Evolutionary conservation across 192 early-diverging fungal genomes (phyloP).

Genomic region (Gryganskiella cystojenkinii): DNA sequence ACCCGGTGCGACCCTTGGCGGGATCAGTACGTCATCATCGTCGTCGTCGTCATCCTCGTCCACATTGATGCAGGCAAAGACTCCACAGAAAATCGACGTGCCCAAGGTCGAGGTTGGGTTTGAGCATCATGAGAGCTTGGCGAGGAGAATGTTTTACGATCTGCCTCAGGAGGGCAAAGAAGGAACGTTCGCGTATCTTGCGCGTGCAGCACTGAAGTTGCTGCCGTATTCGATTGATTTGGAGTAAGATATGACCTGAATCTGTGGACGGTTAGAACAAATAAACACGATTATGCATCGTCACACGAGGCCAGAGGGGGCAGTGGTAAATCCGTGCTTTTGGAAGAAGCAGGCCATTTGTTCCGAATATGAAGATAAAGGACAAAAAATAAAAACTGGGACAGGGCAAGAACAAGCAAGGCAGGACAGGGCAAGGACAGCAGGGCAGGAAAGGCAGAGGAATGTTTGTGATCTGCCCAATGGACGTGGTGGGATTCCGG

Average conservation of each 20-base stretch:
- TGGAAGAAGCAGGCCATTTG: no score
- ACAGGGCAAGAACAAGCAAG: no score
- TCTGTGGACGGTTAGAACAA: no score
- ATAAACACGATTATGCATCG: no score
- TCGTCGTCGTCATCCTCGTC: not conserved
- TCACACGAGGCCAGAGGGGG: not conserved
- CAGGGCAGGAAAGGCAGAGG: no score
- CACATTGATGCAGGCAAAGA: conserved; percentile 15
- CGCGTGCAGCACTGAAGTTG: conserved; percentile 54
- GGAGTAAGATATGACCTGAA: conserved; percentile 1
- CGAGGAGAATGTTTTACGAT: conserved; percentile 84
- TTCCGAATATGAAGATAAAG: no score
- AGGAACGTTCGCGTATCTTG: conserved; percentile 75
- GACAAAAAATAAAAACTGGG: no score
- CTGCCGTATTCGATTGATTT: conserved; percentile 55
- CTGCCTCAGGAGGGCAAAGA: conserved; percentile 71
- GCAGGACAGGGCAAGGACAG: no score
- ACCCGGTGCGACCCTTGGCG: conserved; percentile 10
- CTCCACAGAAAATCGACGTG: not conserved
- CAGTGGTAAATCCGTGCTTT: no score
- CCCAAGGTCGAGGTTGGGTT: conserved; percentile 57
- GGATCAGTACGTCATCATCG: not conserved
- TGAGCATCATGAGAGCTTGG: conserved; percentile 71
- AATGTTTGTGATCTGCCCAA: no score
- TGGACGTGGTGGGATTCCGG: no score